Base-by-base conservation (phyloP, 495 filamentous ascomycete genomes). In the Aspergillus sclerotiicarbonarius region DNA sequence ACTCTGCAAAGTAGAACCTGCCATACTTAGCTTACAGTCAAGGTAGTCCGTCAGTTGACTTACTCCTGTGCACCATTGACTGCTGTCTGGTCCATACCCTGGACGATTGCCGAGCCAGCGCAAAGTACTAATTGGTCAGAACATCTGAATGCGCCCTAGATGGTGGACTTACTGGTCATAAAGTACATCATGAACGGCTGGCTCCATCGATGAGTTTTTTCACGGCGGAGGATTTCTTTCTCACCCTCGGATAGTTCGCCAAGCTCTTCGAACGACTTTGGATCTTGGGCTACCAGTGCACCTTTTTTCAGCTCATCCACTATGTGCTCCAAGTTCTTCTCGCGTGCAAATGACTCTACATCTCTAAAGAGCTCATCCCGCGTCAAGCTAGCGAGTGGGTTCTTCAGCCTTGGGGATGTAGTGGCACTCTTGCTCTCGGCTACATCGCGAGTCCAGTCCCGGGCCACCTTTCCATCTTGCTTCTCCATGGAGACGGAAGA, bases 31-130 rank as follows among this genome's bases (percentile, higher is more conserved):
- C 25, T 25, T 25, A 25, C 25, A 25, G 25, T 5, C 2, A 25
- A 25, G 25, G 5, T n/a, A n/a, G n/a, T 25, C 25, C 25, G 2
- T 25, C 25, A 25, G 12, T 16, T 13, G 30, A 13, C 10, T 4
- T 15, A 7, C 8, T 29, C 74, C 59, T 90, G 87, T 3, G 88
- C 89, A 46, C 88, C 90, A 58, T 91, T 92, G 63, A 90, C 87
- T 56, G 89, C 88, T 0, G 89, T 90, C 67, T 93, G 87, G 60
- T 90, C 86, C 86, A 84, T 83, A 6, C 82, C 82, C 64, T 87
- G 84, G 4, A 83, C 80, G 35, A 78, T 81, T 8, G 83, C 82
- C 10, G 73, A 76, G 1, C 80, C 56, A 1, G 76, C 77, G 57
- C 75, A 80, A 69, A 80, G 59, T 8, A 35, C 41, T 71, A 61